Conservation (phyloP, 2,329 filamentous ascomycete species). For the Ceratocystis eucalypticola region DNA sequence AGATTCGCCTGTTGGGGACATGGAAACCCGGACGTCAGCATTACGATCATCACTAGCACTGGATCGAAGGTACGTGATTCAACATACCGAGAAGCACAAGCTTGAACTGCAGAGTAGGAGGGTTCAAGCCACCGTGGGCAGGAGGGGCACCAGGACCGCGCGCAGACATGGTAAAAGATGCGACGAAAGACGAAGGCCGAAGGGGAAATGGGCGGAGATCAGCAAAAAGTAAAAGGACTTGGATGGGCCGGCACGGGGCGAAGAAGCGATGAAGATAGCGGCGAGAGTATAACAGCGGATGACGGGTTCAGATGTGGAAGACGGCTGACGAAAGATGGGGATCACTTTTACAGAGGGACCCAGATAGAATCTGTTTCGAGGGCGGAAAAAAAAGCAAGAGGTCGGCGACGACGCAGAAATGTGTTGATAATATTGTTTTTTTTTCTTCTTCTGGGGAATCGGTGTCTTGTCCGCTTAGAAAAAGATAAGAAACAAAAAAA, state of each 20-base stretch:
- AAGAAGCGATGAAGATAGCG: not conserved
- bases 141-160: slow-evolving; percentile 46
- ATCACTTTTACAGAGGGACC: not conserved
- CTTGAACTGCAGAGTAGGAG: slow-evolving; percentile 98
- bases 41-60: slow-evolving; percentile 79
- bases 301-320: not conserved
- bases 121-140: slow-evolving; percentile 51
- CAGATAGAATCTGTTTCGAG: not conserved
- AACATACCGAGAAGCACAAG: slow-evolving; percentile 81
- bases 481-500: not conserved
- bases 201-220: not conserved
- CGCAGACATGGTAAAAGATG: slow-evolving; percentile 57
- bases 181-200: slow-evolving; percentile 15
- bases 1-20: slow-evolving; percentile 58
- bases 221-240: not conserved
- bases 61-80: too few species aligned
- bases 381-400: not conserved
- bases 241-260: not conserved
- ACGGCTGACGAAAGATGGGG: not conserved
- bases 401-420: not conserved
- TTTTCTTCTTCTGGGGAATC: not conserved
- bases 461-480: not conserved
- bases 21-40: slow-evolving; percentile 25
- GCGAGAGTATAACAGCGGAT: not conserved
- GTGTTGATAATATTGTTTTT: slow-evolving; percentile 5